Conservation (phyloP, 2,329 filamentous ascomycete species). For the Talaromyces sp. region DNA sequence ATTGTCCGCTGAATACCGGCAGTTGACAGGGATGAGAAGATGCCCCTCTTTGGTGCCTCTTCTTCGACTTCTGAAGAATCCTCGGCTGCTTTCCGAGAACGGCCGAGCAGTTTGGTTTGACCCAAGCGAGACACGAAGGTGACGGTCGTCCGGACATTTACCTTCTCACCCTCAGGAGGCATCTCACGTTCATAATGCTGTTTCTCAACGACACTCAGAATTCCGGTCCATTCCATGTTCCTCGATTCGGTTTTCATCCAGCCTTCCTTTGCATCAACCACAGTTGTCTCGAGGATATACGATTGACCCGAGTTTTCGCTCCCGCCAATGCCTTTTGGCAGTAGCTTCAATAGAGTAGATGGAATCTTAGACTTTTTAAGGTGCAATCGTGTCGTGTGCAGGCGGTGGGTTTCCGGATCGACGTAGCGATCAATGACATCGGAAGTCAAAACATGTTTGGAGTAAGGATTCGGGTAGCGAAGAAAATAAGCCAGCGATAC, state of each 20-base stretch:
- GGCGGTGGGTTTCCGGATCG: constrained; percentile 58
- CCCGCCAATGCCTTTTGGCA: constrained; percentile 60
- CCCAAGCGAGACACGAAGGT: constrained; percentile 62
- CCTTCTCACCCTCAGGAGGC: constrained; percentile 39
- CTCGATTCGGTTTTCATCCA: constrained; percentile 66
- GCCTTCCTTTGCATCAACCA: constrained; percentile 61
- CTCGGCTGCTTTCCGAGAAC: constrained; percentile 35
- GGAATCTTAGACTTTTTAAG: constrained; percentile 64
- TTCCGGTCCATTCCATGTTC: constrained; percentile 66
- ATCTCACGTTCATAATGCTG: constrained; percentile 53
- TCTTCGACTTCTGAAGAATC: constrained; percentile 49
- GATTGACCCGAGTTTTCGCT: constrained; percentile 59
- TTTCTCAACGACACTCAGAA: constrained; percentile 62
- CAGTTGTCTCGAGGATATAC: constrained; percentile 63
- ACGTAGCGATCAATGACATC: constrained; percentile 65
- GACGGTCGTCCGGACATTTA: constrained; percentile 61
- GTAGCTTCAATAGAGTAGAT: constrained; percentile 58
- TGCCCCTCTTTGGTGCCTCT: constrained; percentile 53
- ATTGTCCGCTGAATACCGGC: constrained; percentile 62
- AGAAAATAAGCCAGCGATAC: constrained; percentile 68
- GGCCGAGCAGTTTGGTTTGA: constrained; percentile 53
- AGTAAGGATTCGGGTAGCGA: constrained; percentile 67
- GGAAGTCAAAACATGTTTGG: constrained; percentile 63
- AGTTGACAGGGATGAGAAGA: constrained; percentile 60
- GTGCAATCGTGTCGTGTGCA: constrained; percentile 62